Conservation (phyloP, 768 basidiomycete species). For the Lentinula edodes region DNA sequence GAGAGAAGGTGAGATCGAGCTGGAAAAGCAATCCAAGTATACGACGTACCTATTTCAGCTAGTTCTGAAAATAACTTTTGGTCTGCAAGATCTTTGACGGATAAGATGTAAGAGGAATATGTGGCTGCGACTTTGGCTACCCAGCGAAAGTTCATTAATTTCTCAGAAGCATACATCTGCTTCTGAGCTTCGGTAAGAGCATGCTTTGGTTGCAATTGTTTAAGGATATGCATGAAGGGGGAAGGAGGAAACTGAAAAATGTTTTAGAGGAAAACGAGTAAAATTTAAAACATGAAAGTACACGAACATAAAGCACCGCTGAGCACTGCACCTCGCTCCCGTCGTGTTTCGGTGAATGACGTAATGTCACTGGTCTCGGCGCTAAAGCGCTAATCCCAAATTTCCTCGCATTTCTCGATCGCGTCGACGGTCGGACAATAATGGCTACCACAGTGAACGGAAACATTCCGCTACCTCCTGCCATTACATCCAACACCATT, state of each 20-base stretch:
- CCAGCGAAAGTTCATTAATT: constrained; percentile 50
- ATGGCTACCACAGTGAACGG: not conserved
- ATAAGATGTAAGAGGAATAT: constrained; percentile 37
- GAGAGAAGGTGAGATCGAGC: not conserved
- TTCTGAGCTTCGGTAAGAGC: constrained; percentile 35
- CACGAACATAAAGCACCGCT: too few species aligned
- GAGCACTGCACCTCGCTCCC: too few species aligned
- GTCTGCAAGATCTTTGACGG: constrained; percentile 32
- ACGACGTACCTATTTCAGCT: constrained; percentile 33
- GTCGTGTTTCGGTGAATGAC: not conserved
- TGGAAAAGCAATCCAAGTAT: not conserved
- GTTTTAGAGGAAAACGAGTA: too few species aligned
- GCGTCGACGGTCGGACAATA: too few species aligned
- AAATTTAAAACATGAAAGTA: too few species aligned
- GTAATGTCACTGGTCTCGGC: too few species aligned
- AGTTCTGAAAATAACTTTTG: constrained; percentile 32
- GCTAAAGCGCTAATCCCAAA: too few species aligned
- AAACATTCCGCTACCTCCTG: constrained; percentile 15
- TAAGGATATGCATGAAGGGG: not conserved
- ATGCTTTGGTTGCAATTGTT: constrained; percentile 2
- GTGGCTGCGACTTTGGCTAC: constrained; percentile 44
- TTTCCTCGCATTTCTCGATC: too few species aligned
- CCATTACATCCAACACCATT: constrained; percentile 33
- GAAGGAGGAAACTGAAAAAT: not conserved
- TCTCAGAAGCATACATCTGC: constrained; percentile 48